Evolutionary conservation across 139 green algal species (phyloP), one percentile per base, ranked within the genome.

Genomic region (Diplosphaera chodatii): DNA sequence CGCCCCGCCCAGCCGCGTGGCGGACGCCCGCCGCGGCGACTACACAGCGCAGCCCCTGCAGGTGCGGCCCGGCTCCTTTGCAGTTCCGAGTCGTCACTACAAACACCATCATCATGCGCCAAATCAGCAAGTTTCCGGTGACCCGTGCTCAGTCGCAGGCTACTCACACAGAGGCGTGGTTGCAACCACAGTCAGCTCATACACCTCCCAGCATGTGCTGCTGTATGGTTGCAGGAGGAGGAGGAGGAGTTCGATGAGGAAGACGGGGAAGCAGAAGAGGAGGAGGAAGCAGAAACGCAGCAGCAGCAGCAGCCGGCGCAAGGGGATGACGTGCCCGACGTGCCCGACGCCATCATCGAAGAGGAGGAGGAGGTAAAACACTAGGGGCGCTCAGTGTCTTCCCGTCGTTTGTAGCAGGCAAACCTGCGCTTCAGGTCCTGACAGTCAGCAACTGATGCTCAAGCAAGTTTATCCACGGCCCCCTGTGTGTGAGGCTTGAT

Each of bases 261-360:
- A 48, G 68, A 72, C 33, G 62, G 29, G 34, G 67, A 72, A 41
- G 34, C 62, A 10, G 67, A 72, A 33, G 67, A 72, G 40, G 33
- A 72, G 27, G 27, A 72, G 40, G 25, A 30, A 21, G 3, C 13
- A 1, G 40, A n/a, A 33, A 27, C n/a, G 30, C 64, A 68, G 64
- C 64, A 68, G 27, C n/a, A 23, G n/a, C 30, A 33, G n/a, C 64
- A 32, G 25, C 68, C 65, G 32, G 40, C 29, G 40, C 28, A 40
- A 22, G 40, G 28, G 27, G 40, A 72, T 18, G 40, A 72, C 48
- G 25, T n/a, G 23, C 68, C 40, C 40, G 40, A 65, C 27, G 48
- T 25, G 48, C 48, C 48, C 13, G 13, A 10, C 16, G 48, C 48
- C 48, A 59, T 59, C 48, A 59, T 59, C 48, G 48, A 59, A 25